Conservation (phyloP, 345 rosid species). For the Corchorus olitorius region DNA sequence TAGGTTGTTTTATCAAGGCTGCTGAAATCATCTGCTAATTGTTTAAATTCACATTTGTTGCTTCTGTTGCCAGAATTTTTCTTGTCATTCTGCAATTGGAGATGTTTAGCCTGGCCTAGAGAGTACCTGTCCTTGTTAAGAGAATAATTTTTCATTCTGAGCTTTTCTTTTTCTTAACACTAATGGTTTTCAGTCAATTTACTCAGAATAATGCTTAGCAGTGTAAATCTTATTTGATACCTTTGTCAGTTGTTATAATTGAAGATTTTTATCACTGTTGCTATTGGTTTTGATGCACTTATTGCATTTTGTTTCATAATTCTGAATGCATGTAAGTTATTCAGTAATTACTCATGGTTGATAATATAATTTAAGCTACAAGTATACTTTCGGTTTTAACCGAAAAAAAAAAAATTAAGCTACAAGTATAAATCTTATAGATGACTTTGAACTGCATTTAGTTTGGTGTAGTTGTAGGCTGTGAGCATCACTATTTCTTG, state of each 20-base stretch:
- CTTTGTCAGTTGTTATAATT: neutral
- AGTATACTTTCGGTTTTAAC: no score
- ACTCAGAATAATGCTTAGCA: neutral
- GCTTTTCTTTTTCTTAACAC: neutral
- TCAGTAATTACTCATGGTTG: neutral
- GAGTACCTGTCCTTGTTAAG: neutral
- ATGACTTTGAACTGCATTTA: neutral
- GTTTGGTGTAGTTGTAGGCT: neutral
- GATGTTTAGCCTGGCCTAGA: neutral
- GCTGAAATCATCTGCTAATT: slow-evolving; percentile 7
- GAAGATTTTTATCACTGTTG: neutral
- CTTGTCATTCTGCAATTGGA: neutral
- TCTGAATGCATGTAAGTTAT: neutral
- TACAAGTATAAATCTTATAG: neutral
- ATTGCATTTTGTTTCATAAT: neutral
- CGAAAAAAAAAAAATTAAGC: no score
- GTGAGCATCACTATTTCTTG: neutral
- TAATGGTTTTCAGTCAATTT: neutral
- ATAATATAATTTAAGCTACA: neutral
- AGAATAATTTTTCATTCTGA: neutral
- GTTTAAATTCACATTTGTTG: neutral
- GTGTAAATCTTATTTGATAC: neutral
- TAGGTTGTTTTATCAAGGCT: neutral
- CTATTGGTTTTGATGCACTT: neutral
- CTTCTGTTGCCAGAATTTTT: neutral